Base-by-base conservation (phyloP, 345 rosid species). In the Gossypium sturtianum region DNA sequence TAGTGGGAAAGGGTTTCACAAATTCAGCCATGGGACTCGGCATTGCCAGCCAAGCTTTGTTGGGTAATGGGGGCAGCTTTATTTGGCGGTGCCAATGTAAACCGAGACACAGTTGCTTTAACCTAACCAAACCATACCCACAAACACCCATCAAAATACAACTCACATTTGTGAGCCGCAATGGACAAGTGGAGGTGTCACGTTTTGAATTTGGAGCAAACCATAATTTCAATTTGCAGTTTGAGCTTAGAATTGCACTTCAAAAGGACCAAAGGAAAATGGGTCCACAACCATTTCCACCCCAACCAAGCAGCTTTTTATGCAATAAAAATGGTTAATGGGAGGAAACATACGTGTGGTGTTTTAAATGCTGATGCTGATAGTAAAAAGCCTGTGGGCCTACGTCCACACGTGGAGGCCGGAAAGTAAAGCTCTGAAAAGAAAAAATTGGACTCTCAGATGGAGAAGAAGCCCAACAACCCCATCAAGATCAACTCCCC, bases 271-370 rank as follows among this genome's bases (percentile, higher is more conserved):
- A 48, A 67, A 58, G 43, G 6, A 56, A 10, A 59, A 59, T 52
- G 74, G 63, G 57, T 29, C 84, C 75, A 63, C 77, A 52, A 15
- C 66, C 48, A 62, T 57, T 43, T 17, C 27, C 47, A 47, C 19
- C 54, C 60, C 60, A 65, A 77, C n/a, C 65, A 60, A 13, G n/a
- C n/a, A 60, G 38, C 61, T 71, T 43, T 57, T 27, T 57, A 17
- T 11, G 27, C 56, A 9, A 43, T 51, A 74, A 70, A 70, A 20
- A 57, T 4, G 2, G 34, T 22, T 58, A 3, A 4, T 5, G 41
- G 41, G 41, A 22, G 27, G 29, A 22, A 43, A 34, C 80, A 76
- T 83, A 72, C 83, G 83, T 70, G 85, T 73, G 80, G 75, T 11
- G 75, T 9, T 2, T 75, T 77, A 74, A 77, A 58, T 79, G 79